These are phyloP conservation scores for Trametes punicea DNA, from an alignment of 768 basidiomycete genomes.

Conservation along the genomic window DNA sequence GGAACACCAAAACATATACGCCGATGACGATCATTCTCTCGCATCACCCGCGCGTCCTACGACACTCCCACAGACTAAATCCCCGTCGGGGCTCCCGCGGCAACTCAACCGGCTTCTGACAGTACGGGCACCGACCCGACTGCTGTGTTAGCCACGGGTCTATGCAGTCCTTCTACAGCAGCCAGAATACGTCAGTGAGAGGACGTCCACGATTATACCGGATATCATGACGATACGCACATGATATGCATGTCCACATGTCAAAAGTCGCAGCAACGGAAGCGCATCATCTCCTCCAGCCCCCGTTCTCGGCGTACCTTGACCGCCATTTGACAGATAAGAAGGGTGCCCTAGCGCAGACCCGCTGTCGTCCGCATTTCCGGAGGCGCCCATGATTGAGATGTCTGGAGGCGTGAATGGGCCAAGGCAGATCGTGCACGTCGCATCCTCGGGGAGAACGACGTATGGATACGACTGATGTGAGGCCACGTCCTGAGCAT, in stretches of 20 bases:
- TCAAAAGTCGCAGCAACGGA: not conserved
- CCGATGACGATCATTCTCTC: too few species aligned
- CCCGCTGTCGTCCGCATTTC: too few species aligned
- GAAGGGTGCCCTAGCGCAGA: too few species aligned
- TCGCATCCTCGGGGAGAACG: slow-evolving; percentile 41
- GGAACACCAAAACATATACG: too few species aligned
- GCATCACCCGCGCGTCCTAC: not conserved
- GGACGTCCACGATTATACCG: not conserved
- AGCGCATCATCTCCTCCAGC: not conserved
- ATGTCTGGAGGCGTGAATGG: too few species aligned
- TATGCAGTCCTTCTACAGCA: slow-evolving; percentile 4
- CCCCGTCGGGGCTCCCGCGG: too few species aligned
- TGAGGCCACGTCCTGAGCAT: not conserved
- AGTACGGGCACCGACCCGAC: not conserved
- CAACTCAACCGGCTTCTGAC: not conserved
- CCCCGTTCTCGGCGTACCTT: not conserved
- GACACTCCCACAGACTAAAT: not conserved
- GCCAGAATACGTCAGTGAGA: slow-evolving; percentile 43
- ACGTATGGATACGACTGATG: too few species aligned
- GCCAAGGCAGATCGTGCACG: slow-evolving; percentile 79
- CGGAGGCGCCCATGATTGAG: too few species aligned
- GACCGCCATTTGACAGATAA: too few species aligned
- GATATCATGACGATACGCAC: not conserved
- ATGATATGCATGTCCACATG: not conserved
- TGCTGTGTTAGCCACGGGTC: not conserved